Evolutionary conservation across 139 green algal species (phyloP), one percentile per base, ranked within the genome.

Genomic region (Pleodorina starrii): DNA sequence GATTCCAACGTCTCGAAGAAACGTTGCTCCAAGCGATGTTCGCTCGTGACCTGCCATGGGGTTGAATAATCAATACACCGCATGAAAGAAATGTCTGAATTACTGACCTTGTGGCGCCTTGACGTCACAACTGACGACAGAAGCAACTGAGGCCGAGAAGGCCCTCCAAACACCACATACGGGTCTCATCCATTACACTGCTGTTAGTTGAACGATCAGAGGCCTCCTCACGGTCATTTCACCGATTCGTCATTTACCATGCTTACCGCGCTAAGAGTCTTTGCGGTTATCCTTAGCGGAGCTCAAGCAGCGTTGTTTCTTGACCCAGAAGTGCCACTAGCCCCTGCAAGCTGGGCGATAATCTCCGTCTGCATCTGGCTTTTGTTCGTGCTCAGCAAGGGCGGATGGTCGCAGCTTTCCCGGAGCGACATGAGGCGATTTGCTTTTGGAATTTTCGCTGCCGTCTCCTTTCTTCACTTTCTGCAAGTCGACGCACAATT

Each of bases 311-410:
- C 77, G 1, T 14, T 84, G 19, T 84, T 84, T 21, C 51, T 69
- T 6, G 35, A 84, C 23, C 44, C 43, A 23, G 50, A 50, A 43
- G 50, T 71, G 10, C 32, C 77, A 1, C 71, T 84, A 17, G 50
- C 77, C 25, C 77, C 77, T 29, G 48, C 77, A 16, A 51, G 32
- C 12, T 76, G 79, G 79, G 79, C 79, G 3, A 32, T 75, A 7
- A 46, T 86, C 38, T 86, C 79, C 4, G 16, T 75, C 29, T 75
- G 79, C 79, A 21, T 57, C 36, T 86, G 79, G 79, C 42, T 76
- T 25, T 57, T 86, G 1, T 73, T 86, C 40, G 79, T 86, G 25
- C 57, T 86, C 1, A 73, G 54, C 40, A 75, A 75, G 42, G 79
- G 79, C 2, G 79, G 79, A 44, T 86, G 79, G 79, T 29, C 57